Percentiles rank a stretch among this genome's conserved stretches.
Evolutionary conservation across 1,139 yeast species (phyloP).

Genomic region (Yamadazyma conglobata): DNA sequence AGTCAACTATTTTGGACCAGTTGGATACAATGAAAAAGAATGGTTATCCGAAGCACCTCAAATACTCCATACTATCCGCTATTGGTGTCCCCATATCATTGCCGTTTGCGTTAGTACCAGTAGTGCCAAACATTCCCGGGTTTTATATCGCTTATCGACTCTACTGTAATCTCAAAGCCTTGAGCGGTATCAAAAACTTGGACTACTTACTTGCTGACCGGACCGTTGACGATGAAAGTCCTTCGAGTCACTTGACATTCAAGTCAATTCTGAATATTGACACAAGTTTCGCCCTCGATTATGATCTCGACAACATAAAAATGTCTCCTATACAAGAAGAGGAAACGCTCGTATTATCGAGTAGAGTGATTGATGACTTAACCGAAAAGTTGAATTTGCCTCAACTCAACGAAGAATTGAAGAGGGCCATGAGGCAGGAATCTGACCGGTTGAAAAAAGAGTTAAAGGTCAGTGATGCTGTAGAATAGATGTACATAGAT

Average conservation of each 20-base stretch:
- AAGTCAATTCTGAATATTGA: constrained; percentile 12
- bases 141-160: constrained; percentile 78
- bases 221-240: background rate
- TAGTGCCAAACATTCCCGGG: constrained; percentile 95
- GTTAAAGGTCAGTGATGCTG: constrained; percentile 19
- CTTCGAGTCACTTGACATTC: constrained; percentile 18
- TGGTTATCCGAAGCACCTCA: constrained; percentile 28
- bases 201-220: constrained; percentile 38
- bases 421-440: constrained; percentile 50
- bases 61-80: constrained; percentile 43
- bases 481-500: no score
- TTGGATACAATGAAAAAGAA: constrained; percentile 26
- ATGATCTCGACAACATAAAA: constrained; percentile 10
- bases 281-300: constrained; percentile 7
- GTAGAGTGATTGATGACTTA: constrained; percentile 31
- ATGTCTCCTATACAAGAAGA: constrained; percentile 17
- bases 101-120: constrained; percentile 78
- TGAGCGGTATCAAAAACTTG: constrained; percentile 70
- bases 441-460: constrained; percentile 21
- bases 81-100: constrained; percentile 72
- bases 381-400: constrained; percentile 28
- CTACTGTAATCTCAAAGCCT: constrained; percentile 82
- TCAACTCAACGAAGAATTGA: constrained; percentile 37
- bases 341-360: constrained; percentile 30
- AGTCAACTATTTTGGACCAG: constrained; percentile 31